A percentile compares a stretch with the other conserved stretches of the same genome.
These are phyloP conservation scores for Alternaria brassicicola DNA, from an alignment of 2,329 filamentous ascomycete species.

Conservation along the genomic window DNA sequence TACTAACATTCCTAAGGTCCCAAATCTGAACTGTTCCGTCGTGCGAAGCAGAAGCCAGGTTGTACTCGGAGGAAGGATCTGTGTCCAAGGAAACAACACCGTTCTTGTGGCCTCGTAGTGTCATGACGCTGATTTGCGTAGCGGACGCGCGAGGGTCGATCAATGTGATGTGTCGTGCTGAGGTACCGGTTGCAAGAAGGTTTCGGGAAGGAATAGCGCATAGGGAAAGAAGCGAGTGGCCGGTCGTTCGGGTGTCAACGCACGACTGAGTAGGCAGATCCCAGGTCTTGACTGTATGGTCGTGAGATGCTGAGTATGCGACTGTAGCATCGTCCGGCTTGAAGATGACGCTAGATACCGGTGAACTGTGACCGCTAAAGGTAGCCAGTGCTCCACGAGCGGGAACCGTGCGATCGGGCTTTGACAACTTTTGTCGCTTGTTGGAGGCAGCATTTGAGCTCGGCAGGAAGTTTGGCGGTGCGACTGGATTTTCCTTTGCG, in stretches of 20 bases:
- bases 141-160: constrained; percentile 85
- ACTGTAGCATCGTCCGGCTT: constrained; percentile 84
- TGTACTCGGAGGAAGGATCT: constrained; percentile 73
- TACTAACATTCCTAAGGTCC: constrained; percentile 79
- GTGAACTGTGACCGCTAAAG: constrained; percentile 72
- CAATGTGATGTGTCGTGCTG: constrained; percentile 86
- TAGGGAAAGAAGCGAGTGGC: constrained; percentile 81
- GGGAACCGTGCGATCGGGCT: constrained; percentile 64
- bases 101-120: constrained; percentile 88
- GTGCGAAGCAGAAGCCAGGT: constrained; percentile 86
- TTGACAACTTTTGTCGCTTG: constrained; percentile 76
- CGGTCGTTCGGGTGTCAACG: constrained; percentile 82
- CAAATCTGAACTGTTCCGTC: constrained; percentile 93
- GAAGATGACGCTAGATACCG: constrained; percentile 82
- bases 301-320: constrained; percentile 88
- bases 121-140: constrained; percentile 80
- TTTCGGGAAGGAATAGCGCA: constrained; percentile 71
- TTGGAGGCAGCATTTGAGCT: constrained; percentile 65
- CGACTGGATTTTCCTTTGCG: constrained; percentile 75
- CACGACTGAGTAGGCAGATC: constrained; percentile 81
- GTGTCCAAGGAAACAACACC: constrained; percentile 64
- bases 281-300: constrained; percentile 89
- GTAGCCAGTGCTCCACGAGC: constrained; percentile 81
- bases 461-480: constrained; percentile 72
- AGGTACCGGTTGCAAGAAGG: constrained; percentile 76